phyloP scores from a whole-genome alignment of 805 yeast genomes.

The Teunomyces panamensis region DNA sequence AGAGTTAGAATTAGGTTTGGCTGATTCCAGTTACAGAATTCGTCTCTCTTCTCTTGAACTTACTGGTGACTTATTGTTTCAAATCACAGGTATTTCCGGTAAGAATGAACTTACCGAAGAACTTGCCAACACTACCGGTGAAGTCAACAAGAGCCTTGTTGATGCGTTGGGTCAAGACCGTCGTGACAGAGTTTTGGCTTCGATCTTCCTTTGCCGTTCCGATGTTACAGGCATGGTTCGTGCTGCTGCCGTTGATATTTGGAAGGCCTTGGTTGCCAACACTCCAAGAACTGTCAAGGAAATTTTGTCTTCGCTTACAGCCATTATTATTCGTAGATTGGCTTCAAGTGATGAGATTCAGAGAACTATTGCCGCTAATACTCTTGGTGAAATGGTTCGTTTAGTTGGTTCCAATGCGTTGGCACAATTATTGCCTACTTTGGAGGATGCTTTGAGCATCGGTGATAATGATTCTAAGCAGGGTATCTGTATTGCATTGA shows the following conservation, averaged over 20 bases:
- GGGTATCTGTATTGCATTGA: constrained; percentile 93
- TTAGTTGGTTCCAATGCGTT: constrained; percentile 90
- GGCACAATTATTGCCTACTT: constrained; percentile 78
- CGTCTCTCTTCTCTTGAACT: constrained; percentile 92
- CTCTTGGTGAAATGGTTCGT: constrained; percentile 91
- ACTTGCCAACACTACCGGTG: constrained; percentile 43
- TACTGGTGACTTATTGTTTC: constrained; percentile 91
- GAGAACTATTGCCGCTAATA: constrained; percentile 85
- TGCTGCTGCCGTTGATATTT: constrained; percentile 84
- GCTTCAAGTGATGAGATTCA: constrained; percentile 79
- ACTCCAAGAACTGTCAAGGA: constrained; percentile 94
- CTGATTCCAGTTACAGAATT: constrained; percentile 79
- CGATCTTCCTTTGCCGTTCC: constrained; percentile 91
- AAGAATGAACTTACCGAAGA: constrained; percentile 66
- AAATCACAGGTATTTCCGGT: constrained; percentile 86
- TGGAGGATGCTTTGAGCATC: constrained; percentile 61
- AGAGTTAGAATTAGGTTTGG: constrained; percentile 85
- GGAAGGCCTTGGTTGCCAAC: constrained; percentile 95
- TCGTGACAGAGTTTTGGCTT: constrained; percentile 79
- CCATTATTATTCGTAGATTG: constrained; percentile 73
- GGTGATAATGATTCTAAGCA: constrained; percentile 76
- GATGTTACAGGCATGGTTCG: constrained; percentile 87
- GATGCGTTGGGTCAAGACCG: constrained; percentile 84
- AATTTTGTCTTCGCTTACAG: constrained; percentile 79
- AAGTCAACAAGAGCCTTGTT: constrained; percentile 60